Base-by-base conservation (phyloP, 78 protist genomes). In the Dictyostelium intermedium region DNA sequence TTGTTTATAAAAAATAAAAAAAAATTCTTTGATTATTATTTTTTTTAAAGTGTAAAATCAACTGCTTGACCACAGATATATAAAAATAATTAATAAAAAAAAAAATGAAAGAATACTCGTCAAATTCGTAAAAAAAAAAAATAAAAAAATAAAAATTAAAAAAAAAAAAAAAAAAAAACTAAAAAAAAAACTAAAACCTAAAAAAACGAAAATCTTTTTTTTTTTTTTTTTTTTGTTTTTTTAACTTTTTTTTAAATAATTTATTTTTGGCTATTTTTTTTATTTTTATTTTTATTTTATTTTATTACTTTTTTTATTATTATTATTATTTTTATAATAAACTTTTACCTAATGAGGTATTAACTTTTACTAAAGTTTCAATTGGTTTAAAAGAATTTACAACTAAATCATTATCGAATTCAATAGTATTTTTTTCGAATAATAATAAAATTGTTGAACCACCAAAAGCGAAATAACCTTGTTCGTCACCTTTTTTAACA, bases 381-480 rank as follows among this genome's bases (percentile, higher is more conserved):
- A 95, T 39, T 66, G 95, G 93, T 84, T 85, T 73, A n/a, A 25
- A 14, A 74, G 96, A 91, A 83, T 95, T 97, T 27, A 74, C 93
- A 8, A 92, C 1, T 53, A 97, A 70, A 45, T 97, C 98, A 20
- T 61, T 45, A 35, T 97, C 98, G 23, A 89, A 95, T 84, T 84
- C 82, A 3, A 96, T 83, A 4, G 87, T 70, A 41, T 43, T 70
- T 74, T 91, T 83, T 76, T 92, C 77, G 83, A 92, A 97, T 18
- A 97, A 39, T 25, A 91, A 32, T 20, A 97, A 16, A 37, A 91
- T 70, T 0, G 98, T 97, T 14, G 92, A 77, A 61, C 98, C 98
- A 25, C 98, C 98, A 76, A 97, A 97, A 18, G 97, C 97, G 82
- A 97, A 97, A 84, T 91, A 95, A 66, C 98, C 98, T 27, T 80